Evolutionary conservation across 2,329 filamentous ascomycete genomes (phyloP).

Genomic region (Paraphaeosphaeria minitans): DNA sequence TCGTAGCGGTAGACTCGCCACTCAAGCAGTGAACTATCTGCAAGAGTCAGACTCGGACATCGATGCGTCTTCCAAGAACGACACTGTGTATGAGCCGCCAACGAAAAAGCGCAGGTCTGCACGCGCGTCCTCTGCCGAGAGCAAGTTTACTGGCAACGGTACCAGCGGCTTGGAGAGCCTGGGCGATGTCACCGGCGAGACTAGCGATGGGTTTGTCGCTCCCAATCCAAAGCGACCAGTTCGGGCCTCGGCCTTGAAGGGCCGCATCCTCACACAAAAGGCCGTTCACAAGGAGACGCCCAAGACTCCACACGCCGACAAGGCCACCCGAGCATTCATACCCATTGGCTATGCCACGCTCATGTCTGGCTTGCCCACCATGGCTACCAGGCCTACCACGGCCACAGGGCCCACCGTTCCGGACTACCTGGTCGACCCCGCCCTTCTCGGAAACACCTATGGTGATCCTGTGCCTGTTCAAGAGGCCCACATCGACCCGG

Average conservation of each 20-base stretch:
- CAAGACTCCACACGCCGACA: background rate
- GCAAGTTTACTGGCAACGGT: conserved; percentile 5
- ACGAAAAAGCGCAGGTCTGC: conserved; percentile 5
- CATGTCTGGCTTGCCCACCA: background rate
- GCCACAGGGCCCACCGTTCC: background rate
- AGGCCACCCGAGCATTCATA: background rate
- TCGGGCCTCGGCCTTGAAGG: conserved; percentile 3
- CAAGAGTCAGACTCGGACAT: conserved; percentile 1
- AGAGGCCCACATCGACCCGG: conserved; percentile 3
- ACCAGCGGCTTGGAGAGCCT: background rate
- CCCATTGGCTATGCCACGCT: too few species aligned
- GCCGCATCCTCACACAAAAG: background rate
- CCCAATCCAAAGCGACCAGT: background rate
- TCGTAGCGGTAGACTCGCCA: conserved; percentile 12
- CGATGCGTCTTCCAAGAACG: background rate
- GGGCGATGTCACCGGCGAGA: background rate
- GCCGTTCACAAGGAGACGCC: background rate
- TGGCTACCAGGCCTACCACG: background rate
- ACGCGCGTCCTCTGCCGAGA: conserved; percentile 8
- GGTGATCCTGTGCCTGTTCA: too few species aligned
- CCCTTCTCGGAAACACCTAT: conserved; percentile 10
- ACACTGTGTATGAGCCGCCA: background rate
- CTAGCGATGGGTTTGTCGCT: background rate
- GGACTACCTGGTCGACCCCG: conserved; percentile 3
- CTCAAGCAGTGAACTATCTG: background rate